Conservation (phyloP, 768 basidiomycete species). For the Calocera cornea region DNA sequence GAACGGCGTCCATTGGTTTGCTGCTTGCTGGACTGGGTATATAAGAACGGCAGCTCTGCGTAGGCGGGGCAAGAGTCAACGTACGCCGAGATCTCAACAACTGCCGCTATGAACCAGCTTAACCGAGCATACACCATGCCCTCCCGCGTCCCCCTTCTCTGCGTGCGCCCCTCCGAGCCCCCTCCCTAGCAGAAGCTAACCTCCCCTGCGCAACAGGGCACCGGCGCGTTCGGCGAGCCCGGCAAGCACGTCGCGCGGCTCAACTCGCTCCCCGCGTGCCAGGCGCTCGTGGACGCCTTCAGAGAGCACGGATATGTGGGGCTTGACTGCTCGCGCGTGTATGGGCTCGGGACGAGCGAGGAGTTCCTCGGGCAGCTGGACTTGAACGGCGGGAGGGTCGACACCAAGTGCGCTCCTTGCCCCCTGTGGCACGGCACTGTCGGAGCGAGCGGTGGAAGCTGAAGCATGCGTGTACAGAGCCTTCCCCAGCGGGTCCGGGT, state of each 20-base stretch:
- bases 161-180: slow-evolving; percentile 15
- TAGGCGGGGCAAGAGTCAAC: too few species aligned
- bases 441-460: too few species aligned
- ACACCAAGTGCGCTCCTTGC: slow-evolving; percentile 36
- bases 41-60: too few species aligned
- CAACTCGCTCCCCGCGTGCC: slow-evolving; percentile 26
- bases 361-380: slow-evolving; percentile 33
- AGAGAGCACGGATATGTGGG: slow-evolving; percentile 31
- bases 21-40: too few species aligned
- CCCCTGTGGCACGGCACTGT: too few species aligned
- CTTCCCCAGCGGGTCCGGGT: slow-evolving; percentile 31
- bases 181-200: not conserved
- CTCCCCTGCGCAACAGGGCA: not conserved
- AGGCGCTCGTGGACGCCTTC: slow-evolving; percentile 36
- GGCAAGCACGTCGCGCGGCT: slow-evolving; percentile 33
- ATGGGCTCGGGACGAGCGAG: not conserved
- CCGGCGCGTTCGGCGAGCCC: slow-evolving; percentile 28
- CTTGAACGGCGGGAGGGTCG: slow-evolving; percentile 30
- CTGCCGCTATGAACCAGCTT: too few species aligned
- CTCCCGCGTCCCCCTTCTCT: slow-evolving; percentile 31
- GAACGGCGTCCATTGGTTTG: too few species aligned
- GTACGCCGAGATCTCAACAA: too few species aligned
- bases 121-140: slow-evolving; percentile 8
- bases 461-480: slow-evolving; percentile 22
- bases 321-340: slow-evolving; percentile 35